phyloP scores from a whole-genome alignment of 2,329 filamentous ascomycete species.

The Arthroderma sp. region DNA sequence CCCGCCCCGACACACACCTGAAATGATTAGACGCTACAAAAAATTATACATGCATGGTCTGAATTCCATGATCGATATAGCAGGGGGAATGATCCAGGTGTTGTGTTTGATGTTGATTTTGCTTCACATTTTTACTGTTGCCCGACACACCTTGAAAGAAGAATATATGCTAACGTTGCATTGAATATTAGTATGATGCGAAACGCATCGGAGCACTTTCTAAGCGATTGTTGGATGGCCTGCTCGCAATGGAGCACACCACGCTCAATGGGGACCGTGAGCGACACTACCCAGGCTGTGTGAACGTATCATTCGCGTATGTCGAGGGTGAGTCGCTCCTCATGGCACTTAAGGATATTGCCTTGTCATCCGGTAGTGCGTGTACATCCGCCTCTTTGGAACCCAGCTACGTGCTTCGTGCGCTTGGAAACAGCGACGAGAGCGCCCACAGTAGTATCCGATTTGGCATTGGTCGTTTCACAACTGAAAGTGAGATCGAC shows the following conservation, averaged over 20 bases:
- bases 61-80: conserved; percentile 55
- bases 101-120: conserved; percentile 16
- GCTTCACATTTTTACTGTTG: neutral
- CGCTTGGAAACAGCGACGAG: conserved; percentile 91
- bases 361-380: conserved; percentile 86
- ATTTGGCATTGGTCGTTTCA: conserved; percentile 95
- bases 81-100: conserved; percentile 49
- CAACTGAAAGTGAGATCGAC: conserved; percentile 87
- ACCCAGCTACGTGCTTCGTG: conserved; percentile 88
- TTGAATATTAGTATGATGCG: conserved; percentile 60
- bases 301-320: conserved; percentile 97
- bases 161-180: neutral
- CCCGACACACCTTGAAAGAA: too few species aligned
- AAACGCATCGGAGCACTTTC: conserved; percentile 74
- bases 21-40: conserved; percentile 67
- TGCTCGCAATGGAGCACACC: conserved; percentile 84
- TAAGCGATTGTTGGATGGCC: conserved; percentile 66
- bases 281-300: conserved; percentile 85
- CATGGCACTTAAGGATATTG: conserved; percentile 98
- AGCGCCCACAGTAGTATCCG: conserved; percentile 95
- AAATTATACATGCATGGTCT: conserved; percentile 80
- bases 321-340: conserved; percentile 95
- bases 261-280: conserved; percentile 73
- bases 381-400: conserved; percentile 95
- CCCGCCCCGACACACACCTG: conserved; percentile 9